Percentiles rank a stretch among this genome's conserved stretches.
These are phyloP conservation scores for Stephania cephalantha DNA, from an alignment of 164 flowering plant genomes.

Conservation along the genomic window DNA sequence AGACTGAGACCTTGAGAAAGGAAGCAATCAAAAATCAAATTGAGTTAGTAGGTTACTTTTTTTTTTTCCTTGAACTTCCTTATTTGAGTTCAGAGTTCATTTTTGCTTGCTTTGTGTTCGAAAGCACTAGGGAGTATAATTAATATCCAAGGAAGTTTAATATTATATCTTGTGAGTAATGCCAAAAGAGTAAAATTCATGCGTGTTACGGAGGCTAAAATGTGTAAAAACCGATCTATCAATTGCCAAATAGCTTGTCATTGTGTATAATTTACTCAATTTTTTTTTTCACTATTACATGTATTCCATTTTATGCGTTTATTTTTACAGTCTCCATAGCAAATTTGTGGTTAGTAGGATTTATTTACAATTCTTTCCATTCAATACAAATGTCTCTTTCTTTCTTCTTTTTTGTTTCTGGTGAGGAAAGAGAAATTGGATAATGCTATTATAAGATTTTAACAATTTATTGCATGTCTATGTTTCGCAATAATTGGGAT, in stretches of 20 bases:
- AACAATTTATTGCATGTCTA: neutral
- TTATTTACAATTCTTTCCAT: neutral
- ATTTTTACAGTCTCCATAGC: neutral
- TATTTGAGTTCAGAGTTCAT: neutral
- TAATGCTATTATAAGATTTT: neutral
- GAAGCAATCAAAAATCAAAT: slow-evolving; percentile 56
- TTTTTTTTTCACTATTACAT: neutral
- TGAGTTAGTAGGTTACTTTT: slow-evolving; percentile 49
- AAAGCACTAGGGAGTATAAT: neutral
- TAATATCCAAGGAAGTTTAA: neutral
- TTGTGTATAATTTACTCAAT: too few species aligned
- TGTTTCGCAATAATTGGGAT: neutral
- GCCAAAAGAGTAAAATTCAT: neutral
- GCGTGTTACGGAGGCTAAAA: neutral
- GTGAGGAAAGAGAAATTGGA: neutral
- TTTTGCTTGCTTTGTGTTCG: neutral
- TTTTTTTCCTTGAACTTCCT: neutral
- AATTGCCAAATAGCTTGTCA: neutral
- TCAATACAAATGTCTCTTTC: neutral
- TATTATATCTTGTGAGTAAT: neutral
- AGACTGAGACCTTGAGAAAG: slow-evolving; percentile 62
- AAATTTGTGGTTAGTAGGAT: neutral
- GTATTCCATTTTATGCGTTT: neutral
- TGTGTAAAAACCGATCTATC: neutral
- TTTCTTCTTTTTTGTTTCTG: neutral